Evolutionary conservation across 2,329 filamentous ascomycete genomes (phyloP), one percentile per base, ranked within the genome.

Genomic region (Fusarium piperis): DNA sequence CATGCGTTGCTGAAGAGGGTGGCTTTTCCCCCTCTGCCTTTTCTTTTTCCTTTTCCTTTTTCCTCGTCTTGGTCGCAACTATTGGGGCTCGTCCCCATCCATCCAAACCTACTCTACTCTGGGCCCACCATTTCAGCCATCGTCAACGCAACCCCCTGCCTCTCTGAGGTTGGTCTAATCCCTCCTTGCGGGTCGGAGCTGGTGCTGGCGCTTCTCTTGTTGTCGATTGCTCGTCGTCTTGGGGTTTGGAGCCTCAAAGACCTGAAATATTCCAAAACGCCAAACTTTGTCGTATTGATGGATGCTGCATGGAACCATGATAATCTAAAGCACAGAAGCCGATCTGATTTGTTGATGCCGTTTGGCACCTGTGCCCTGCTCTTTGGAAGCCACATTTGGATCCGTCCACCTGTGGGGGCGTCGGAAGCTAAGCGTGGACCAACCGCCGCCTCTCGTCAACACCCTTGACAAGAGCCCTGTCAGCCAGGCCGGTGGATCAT

Each of bases 401-500:
- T 65, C 64, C 62, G 66, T 76, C 55, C 36, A 67, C 53, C 59
- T 70, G 64, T 71, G 66, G 70, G 51, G 67, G 53, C 39, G 67
- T 71, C 67, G 63, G 74, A 51, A 67, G 74, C 71, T 71, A 73
- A 69, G 67, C 69, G 62, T 75, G 64, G 72, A 65, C 70, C 71
- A 71, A 71, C 71, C 67, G 61, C 69, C 41, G 36, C 53, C 63
- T 63, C 33, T 63, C 59, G 58, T 72, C 61, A 46, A 60, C 68
- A 75, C 70, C 73, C 74, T 71, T 65, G 65, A 67, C 53, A 65
- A 48, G 62, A 62, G 64, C 74, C 75, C 75, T 74, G 75, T 65
- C 75, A 75, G 72, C 66, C 58, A 66, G 65, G 64, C 65, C 56
- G 61, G 75, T 77, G 75, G 75, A 74, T 71, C 70, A 74, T 75